A percentile compares a stretch with the other conserved stretches of the same genome.
Evolutionary conservation across 2,329 filamentous ascomycete genomes (phyloP).

Genomic region (Colletotrichum limetticola): DNA sequence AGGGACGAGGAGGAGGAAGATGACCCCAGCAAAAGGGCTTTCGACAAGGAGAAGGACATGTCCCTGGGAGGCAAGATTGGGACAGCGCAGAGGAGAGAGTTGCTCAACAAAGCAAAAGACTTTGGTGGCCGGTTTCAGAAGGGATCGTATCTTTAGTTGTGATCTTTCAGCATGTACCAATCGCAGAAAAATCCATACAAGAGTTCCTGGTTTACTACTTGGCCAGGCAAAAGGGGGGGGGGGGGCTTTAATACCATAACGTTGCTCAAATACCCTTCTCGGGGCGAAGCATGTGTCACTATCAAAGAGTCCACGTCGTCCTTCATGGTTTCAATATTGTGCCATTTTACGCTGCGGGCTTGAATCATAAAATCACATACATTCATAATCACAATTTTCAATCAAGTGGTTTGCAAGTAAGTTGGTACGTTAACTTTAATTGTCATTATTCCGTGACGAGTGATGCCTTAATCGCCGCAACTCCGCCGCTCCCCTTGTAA

Average conservation of each 20-base stretch:
- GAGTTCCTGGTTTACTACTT: too few relatives aligned
- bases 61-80: conserved; percentile 78
- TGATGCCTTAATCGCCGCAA: conserved; percentile 36
- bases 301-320: too few relatives aligned
- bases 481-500: conserved; percentile 36
- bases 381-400: background rate
- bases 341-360: conserved; percentile 13
- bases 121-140: conserved; percentile 86
- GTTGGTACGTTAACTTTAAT: conserved; percentile 45
- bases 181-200: background rate
- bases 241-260: too few relatives aligned
- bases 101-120: conserved; percentile 82
- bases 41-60: conserved; percentile 96
- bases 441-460: conserved; percentile 35
- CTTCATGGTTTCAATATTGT: background rate
- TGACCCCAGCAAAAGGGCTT: conserved; percentile 88
- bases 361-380: background rate
- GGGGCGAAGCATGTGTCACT: too few relatives aligned
- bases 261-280: too few relatives aligned
- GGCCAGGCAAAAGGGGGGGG: too few relatives aligned
- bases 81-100: conserved; percentile 77
- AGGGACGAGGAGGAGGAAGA: conserved; percentile 76
- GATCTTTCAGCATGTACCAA: background rate
- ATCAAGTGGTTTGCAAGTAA: conserved; percentile 10
- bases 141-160: conserved; percentile 69